Evolutionary conservation across 208 protist species (phyloP).

Genomic region (Leishmania aethiopica): DNA sequence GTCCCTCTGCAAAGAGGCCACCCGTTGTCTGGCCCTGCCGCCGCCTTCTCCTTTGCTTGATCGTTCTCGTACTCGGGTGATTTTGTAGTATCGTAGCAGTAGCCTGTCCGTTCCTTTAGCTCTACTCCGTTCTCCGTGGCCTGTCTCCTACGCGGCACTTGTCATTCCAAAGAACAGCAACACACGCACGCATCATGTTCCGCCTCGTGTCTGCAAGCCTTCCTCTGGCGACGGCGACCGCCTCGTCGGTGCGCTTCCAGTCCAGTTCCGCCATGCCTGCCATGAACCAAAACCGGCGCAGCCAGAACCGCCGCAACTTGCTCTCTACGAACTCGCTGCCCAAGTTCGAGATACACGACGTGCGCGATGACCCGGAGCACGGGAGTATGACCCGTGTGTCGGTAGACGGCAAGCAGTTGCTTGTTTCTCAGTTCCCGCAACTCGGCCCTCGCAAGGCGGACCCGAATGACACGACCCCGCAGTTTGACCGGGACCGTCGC

Average conservation of each 20-base stretch:
- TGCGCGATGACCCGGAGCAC: conserved; percentile 72
- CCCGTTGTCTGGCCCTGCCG: not conserved
- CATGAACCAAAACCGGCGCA: not conserved
- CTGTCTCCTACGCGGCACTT: not conserved
- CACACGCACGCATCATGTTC: conserved; percentile 32
- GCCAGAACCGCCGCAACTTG: conserved; percentile 6
- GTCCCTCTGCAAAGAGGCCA: not conserved
- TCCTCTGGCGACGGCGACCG: conserved; percentile 7
- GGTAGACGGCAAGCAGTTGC: conserved; percentile 75
- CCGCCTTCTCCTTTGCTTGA: conserved; percentile 1
- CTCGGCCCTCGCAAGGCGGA: conserved; percentile 85
- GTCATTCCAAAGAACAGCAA: not conserved
- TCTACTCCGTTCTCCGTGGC: not conserved
- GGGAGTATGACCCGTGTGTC: conserved; percentile 83
- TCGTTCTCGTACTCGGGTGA: not conserved
- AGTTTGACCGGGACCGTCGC: conserved; percentile 85
- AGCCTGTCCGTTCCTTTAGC: not conserved
- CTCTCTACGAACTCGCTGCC: conserved; percentile 44
- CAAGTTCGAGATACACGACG: conserved; percentile 87
- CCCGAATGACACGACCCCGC: conserved; percentile 81
- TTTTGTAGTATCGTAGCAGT: conserved; percentile 4
- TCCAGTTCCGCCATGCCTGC: conserved; percentile 13
- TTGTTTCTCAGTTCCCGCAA: conserved; percentile 88
- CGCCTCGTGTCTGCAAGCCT: conserved; percentile 30
- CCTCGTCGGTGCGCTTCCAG: conserved; percentile 24